Base-by-base conservation (phyloP, 768 basidiomycete species). In the Hebeloma cylindrosporum region DNA sequence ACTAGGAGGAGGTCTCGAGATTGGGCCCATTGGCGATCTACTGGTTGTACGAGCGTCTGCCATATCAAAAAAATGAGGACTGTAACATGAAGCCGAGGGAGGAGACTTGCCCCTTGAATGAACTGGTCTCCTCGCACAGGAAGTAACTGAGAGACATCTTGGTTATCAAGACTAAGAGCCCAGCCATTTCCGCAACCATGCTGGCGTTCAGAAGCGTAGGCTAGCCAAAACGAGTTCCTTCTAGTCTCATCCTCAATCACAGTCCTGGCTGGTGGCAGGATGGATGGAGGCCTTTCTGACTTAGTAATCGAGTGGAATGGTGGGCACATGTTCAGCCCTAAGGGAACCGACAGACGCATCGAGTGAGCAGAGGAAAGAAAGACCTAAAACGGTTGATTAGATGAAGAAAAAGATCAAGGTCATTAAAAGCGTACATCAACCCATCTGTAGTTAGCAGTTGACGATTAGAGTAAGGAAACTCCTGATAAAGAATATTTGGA, bases 191-290 rank as follows among this genome's bases (percentile, higher is more conserved):
- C 78, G 48, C 74, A 76, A 4, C 83, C 80, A 44, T 80, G 77
- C 48, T 82, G 75, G 20, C 86, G 78, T 52, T 89, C 87, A 33
- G 73, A 68, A 5, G 80, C 72, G 59, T 88, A 88, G 7, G 83
- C 80, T 34, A 85, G 56, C 80, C 86, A 90, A 55, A 88, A 87
- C 1, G 78, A 71, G 53, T 88, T 88, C 43, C 85, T 71, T 38
- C 88, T 73, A 29, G 69, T 78, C 61, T 88, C 88, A 25, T 84
- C 83, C 60, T 88, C 87, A 5, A 82, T 66, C 2, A 79, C 74
- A 23, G 74, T 81, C 32, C 71, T 69, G n/a, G 85, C 78, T 3
- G 79, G 70, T 0, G 74, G 69, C 11, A 88, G 58, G 40, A 88
- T 75, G 5, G 83, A 78, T n/a, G 78, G 65, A 0, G 80, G 72